Base-by-base conservation (phyloP, 768 basidiomycete genomes). In the Kondoa malvinella region DNA sequence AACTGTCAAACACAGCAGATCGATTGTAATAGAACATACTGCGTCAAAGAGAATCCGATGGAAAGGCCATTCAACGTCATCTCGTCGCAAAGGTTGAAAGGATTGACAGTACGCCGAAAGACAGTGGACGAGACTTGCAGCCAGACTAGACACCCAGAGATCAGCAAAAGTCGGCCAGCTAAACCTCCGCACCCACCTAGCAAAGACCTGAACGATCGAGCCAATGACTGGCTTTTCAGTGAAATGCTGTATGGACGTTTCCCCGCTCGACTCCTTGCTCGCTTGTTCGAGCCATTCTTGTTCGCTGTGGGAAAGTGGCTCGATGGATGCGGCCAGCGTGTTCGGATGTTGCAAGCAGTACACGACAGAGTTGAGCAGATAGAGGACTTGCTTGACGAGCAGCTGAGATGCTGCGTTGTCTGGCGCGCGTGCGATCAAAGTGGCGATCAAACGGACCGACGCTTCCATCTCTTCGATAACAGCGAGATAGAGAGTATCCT, bases 271-370 rank as follows among this genome's bases (percentile, higher is more conserved):
- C 65, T 72, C 72, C 27, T 40, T 73, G 32, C 31, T 71, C 60
- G 87, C 86, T 70, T 84, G 85, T 73, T 90, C 87, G 61, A 88
- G 79, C 60, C 80, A 80, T 0, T 77, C 77, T 4, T 86, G 83
- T 72, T 94, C 92, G 12, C 89, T 89, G 1, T 81, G 75, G 0
- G 87, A 86, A 17, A 88, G 80, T 3, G 89, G 86, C 68, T 92
- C 89, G 71, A 92, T 80, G 30, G 88, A 79, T 71, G 85, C 86
- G 1, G 86, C 85, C 14, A 94, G 81, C 72, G 91, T 87, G 73
- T 92, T 88, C 4, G 91, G 92, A 76, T 96, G 92, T 0, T 88
- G 86, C 61, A 94, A 81, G 0, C 88, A 87, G 71, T 91, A 91
- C 76, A 90, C 91, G 70, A 96, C 77, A 71, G 90, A 87, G 74